These are phyloP conservation scores for Colletotrichum spinosum DNA, from an alignment of 2,329 filamentous ascomycete genomes.

Conservation along the genomic window DNA sequence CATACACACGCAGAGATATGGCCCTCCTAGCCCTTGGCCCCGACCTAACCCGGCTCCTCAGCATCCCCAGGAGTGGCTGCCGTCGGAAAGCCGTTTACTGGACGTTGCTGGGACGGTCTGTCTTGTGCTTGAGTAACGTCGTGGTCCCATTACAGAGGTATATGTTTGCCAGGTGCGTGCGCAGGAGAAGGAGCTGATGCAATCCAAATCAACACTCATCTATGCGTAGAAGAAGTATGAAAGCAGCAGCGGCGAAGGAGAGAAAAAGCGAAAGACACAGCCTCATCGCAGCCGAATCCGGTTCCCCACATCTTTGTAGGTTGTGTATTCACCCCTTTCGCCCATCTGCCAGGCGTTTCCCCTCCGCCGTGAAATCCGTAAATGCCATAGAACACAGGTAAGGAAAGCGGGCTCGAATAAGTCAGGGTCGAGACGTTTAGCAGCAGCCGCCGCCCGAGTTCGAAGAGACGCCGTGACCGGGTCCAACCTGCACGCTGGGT, in stretches of 20 bases:
- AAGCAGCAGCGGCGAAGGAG: slow-evolving; percentile 29
- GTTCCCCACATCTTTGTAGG: slow-evolving; percentile 35
- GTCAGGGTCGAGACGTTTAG: slow-evolving; percentile 62
- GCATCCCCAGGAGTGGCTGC: background rate
- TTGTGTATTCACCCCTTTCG: slow-evolving; percentile 23
- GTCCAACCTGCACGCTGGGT: slow-evolving; percentile 94
- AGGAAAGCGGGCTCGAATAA: slow-evolving; percentile 34
- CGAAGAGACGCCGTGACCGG: slow-evolving; percentile 92
- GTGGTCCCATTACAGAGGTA: slow-evolving; percentile 36
- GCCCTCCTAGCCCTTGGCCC: background rate
- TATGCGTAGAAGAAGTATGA: slow-evolving; percentile 39
- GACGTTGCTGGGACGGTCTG: background rate
- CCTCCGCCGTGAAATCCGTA: slow-evolving; percentile 37
- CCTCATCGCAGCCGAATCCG: slow-evolving; percentile 31
- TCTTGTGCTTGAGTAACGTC: slow-evolving; percentile 23
- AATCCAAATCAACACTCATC: slow-evolving; percentile 38
- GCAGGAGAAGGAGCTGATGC: slow-evolving; percentile 27
- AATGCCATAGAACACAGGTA: slow-evolving; percentile 37
- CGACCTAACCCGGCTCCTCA: background rate
- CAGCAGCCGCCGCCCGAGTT: slow-evolving; percentile 90
- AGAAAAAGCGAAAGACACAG: slow-evolving; percentile 37
- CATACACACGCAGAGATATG: slow-evolving; percentile 20
- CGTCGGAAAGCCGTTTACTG: background rate
- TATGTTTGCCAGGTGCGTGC: slow-evolving; percentile 34
- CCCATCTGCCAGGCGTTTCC: slow-evolving; percentile 27